Percentiles rank a stretch among this genome's conserved stretches.
Evolutionary conservation across 805 yeast genomes (phyloP).

Genomic region (Candida wancherniae): DNA sequence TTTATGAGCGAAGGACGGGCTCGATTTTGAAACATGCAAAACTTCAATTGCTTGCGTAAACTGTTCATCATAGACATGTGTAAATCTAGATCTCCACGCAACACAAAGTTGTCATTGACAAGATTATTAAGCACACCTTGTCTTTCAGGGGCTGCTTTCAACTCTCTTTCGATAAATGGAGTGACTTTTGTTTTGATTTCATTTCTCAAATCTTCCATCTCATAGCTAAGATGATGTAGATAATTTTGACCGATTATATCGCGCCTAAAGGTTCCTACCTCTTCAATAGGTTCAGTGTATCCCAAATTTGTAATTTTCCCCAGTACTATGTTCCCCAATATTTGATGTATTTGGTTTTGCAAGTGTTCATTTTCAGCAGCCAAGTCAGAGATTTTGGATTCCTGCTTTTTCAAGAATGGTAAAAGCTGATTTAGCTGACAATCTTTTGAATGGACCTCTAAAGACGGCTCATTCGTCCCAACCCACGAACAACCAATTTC

Average conservation of each 20-base stretch:
- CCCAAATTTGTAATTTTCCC: slow-evolving; percentile 51
- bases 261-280: slow-evolving; percentile 27
- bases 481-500: slow-evolving; percentile 49
- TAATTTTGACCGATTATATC: slow-evolving; percentile 18
- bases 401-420: slow-evolving; percentile 23
- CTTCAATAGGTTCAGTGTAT: slow-evolving; percentile 43
- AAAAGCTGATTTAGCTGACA: slow-evolving; percentile 29
- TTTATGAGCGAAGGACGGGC: background rate
- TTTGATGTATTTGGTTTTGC: slow-evolving; percentile 41
- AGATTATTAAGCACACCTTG: slow-evolving; percentile 24
- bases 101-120: slow-evolving; percentile 33
- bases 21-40: slow-evolving; percentile 38
- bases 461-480: slow-evolving; percentile 30
- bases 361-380: slow-evolving; percentile 34
- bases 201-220: slow-evolving; percentile 39
- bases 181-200: slow-evolving; percentile 38
- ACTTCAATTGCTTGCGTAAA: slow-evolving; percentile 48
- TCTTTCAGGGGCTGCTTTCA: slow-evolving; percentile 21
- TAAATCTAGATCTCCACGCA: slow-evolving; percentile 44
- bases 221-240: slow-evolving; percentile 34
- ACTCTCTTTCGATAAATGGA: slow-evolving; percentile 28
- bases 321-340: slow-evolving; percentile 43
- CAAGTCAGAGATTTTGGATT: slow-evolving; percentile 23
- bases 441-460: slow-evolving; percentile 32
- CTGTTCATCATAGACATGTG: slow-evolving; percentile 43